A percentile compares a stretch with the other conserved stretches of the same genome.
These are phyloP conservation scores for Ogataea methylovora DNA, from an alignment of 805 yeast species.

Conservation along the genomic window DNA sequence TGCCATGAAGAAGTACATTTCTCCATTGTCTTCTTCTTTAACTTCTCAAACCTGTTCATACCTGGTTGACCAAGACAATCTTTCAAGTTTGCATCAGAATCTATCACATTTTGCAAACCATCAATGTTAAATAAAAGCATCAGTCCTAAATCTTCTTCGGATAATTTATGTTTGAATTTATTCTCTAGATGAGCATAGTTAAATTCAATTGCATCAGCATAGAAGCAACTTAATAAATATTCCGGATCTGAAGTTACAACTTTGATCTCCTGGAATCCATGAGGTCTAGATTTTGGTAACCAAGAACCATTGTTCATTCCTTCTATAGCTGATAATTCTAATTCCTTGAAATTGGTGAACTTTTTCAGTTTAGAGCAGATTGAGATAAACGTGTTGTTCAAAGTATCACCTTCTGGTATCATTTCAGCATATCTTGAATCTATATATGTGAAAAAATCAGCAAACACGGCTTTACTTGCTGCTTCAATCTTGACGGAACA, in stretches of 20 bases:
- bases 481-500: constrained; percentile 1
- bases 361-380: constrained; percentile 58
- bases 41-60: constrained; percentile 50
- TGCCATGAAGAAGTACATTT: constrained; percentile 77
- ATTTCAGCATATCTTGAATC: constrained; percentile 37
- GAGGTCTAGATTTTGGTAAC: constrained; percentile 57
- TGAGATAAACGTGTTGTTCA: constrained; percentile 44
- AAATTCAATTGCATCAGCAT: constrained; percentile 74
- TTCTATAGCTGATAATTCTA: constrained; percentile 42
- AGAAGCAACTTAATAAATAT: constrained; percentile 54
- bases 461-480: constrained; percentile 33
- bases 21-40: constrained; percentile 68
- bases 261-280: constrained; percentile 60
- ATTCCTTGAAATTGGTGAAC: constrained; percentile 52
- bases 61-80: constrained; percentile 54
- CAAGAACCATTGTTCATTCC: constrained; percentile 58
- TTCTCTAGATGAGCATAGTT: constrained; percentile 59
- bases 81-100: constrained; percentile 38
- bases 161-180: constrained; percentile 37
- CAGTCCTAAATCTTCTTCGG: constrained; percentile 54
- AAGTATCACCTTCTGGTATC: constrained; percentile 20
- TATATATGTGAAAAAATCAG: constrained; percentile 49
- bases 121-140: constrained; percentile 64
- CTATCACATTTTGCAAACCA: constrained; percentile 66
- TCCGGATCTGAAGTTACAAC: constrained; percentile 34